Percentiles rank a stretch among this genome's conserved stretches.
Conservation (phyloP, 805 yeast species). For the Candida sphagnicola region DNA sequence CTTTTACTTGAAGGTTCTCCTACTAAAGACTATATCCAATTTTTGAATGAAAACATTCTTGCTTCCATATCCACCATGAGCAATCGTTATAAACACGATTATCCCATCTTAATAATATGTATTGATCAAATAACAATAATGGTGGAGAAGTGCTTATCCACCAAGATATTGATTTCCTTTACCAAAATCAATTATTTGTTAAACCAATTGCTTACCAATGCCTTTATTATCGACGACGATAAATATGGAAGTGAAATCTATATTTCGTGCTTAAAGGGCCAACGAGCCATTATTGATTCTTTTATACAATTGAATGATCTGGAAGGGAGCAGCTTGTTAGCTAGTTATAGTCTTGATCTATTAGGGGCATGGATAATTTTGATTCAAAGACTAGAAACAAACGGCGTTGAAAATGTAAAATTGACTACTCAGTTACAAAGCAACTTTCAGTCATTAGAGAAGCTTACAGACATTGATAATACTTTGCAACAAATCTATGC, state of each 20-base stretch:
- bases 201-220: slow-evolving; percentile 29
- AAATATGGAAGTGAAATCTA: slow-evolving; percentile 12
- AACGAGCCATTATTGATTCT: slow-evolving; percentile 13
- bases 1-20: background rate
- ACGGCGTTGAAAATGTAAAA: background rate
- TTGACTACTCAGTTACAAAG: background rate
- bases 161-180: slow-evolving; percentile 18
- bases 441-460: background rate
- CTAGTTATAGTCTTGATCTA: slow-evolving; percentile 29
- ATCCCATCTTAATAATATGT: slow-evolving; percentile 11
- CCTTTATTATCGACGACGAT: slow-evolving; percentile 20
- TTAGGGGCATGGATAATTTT: slow-evolving; percentile 33
- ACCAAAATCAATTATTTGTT: slow-evolving; percentile 25
- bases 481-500: background rate
- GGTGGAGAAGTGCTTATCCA: slow-evolving; percentile 9
- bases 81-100: slow-evolving; percentile 10
- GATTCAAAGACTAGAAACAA: slow-evolving; percentile 7
- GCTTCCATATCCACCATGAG: slow-evolving; percentile 21
- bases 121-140: slow-evolving; percentile 13
- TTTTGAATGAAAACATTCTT: slow-evolving; percentile 19
- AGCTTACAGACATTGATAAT: background rate
- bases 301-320: slow-evolving; percentile 12
- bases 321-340: slow-evolving; percentile 15
- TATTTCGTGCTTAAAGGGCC: slow-evolving; percentile 19
- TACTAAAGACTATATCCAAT: slow-evolving; percentile 2